phyloP scores from a whole-genome alignment of 2,329 filamentous ascomycete genomes.

The Hortaea werneckii region DNA sequence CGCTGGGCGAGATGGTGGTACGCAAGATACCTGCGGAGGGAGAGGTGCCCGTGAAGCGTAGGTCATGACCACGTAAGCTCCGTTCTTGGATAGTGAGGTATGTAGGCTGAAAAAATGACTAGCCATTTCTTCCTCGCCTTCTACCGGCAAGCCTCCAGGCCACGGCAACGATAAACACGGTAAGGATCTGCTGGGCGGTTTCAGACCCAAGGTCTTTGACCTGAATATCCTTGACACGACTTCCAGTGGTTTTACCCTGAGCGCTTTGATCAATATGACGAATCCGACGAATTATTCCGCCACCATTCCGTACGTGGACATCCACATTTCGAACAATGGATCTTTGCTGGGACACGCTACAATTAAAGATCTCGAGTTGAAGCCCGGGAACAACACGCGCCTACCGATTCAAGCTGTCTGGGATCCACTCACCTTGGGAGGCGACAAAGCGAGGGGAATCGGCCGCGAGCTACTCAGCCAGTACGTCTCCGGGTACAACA shows the following conservation, averaged over 20 bases:
- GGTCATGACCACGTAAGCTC: constrained; percentile 37
- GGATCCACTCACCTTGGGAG: constrained; percentile 57
- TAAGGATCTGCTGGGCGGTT: not conserved
- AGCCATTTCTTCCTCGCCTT: not conserved
- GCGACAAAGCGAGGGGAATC: constrained; percentile 48
- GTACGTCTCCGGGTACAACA: constrained; percentile 82
- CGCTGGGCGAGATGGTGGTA: constrained; percentile 69
- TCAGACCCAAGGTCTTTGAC: constrained; percentile 57
- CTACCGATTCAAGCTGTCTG: constrained; percentile 60
- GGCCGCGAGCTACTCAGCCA: constrained; percentile 69
- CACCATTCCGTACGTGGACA: constrained; percentile 65
- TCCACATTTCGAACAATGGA: constrained; percentile 64
- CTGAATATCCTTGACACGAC: constrained; percentile 66
- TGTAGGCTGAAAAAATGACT: constrained; percentile 4
- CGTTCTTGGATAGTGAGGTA: constrained; percentile 2
- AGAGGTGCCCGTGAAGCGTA: constrained; percentile 85
- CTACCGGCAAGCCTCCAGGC: not conserved
- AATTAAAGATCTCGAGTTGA: constrained; percentile 52
- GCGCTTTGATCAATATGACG: constrained; percentile 68
- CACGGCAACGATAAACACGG: not conserved
- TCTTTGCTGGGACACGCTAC: constrained; percentile 67
- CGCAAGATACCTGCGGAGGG: constrained; percentile 77
- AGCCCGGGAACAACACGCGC: constrained; percentile 61
- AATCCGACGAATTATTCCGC: constrained; percentile 87
- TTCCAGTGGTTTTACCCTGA: constrained; percentile 57